Conservation (phyloP, 306 rosid genomes). For the Prunus mongolica region DNA sequence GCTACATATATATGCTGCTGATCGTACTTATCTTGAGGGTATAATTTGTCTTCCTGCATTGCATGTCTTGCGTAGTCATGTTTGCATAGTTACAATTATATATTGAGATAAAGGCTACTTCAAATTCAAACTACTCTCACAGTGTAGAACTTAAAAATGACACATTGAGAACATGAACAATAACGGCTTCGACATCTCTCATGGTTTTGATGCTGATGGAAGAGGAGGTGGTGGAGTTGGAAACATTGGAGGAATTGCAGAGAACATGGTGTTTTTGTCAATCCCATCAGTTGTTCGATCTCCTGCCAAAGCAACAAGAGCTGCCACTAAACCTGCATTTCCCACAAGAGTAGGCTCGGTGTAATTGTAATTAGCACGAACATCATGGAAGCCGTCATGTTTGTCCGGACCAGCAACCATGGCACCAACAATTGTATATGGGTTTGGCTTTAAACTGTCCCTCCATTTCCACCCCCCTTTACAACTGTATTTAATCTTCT, state of each 20-base stretch:
- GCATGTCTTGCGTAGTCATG: no score
- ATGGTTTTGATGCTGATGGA: slow-evolving; percentile 55
- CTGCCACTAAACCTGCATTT: slow-evolving; percentile 71
- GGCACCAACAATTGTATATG: slow-evolving; percentile 55
- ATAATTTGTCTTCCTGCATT: no score
- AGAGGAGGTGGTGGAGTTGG: slow-evolving; percentile 58
- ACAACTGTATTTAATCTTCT: slow-evolving; percentile 45
- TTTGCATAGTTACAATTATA: no score
- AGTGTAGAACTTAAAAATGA: no score
- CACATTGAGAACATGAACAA: no score
- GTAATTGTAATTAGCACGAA: slow-evolving; percentile 29
- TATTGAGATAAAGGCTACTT: no score
- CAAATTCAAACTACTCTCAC: no score
- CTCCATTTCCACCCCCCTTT: slow-evolving; percentile 51
- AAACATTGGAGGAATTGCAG: slow-evolving; percentile 58
- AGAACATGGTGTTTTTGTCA: slow-evolving; percentile 55
- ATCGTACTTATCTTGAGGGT: no score
- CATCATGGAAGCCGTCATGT: slow-evolving; percentile 46
- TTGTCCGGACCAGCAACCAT: slow-evolving; percentile 72
- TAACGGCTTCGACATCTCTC: no score
- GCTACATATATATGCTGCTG: no score
- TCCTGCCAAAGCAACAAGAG: slow-evolving; percentile 48
- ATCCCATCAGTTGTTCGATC: slow-evolving; percentile 31
- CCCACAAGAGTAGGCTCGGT: slow-evolving; percentile 65
- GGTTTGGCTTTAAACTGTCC: slow-evolving; percentile 34